A percentile compares a stretch with the other conserved stretches of the same genome.
Conservation (phyloP, 805 yeast genomes). For the Hemisphaericaspora nanyangensis region DNA sequence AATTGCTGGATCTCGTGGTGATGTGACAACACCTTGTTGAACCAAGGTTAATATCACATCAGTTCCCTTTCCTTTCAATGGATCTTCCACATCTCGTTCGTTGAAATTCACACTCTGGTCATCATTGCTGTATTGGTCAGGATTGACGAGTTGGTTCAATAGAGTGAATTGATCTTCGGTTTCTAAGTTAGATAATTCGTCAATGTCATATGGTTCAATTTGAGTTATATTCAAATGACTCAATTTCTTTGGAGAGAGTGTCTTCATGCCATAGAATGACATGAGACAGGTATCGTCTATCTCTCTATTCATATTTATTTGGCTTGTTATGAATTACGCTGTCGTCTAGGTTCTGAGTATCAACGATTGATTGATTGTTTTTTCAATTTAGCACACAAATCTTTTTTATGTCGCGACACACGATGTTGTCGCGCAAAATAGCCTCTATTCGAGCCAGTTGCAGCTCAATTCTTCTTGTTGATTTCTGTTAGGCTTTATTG, state of each 20-base stretch:
- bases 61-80: constrained; percentile 27
- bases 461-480: too few species aligned
- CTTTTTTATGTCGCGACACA: too few species aligned
- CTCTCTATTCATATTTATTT: not conserved
- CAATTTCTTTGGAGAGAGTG: constrained; percentile 18
- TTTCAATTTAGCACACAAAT: too few species aligned
- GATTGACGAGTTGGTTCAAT: constrained; percentile 22
- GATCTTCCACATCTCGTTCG: constrained; percentile 29
- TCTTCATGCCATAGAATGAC: constrained; percentile 22
- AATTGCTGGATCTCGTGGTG: constrained; percentile 27
- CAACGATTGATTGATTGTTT: too few species aligned
- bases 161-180: constrained; percentile 29
- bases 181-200: constrained; percentile 13
- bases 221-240: constrained; percentile 11
- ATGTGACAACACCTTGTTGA: constrained; percentile 18
- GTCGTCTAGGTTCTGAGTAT: too few species aligned
- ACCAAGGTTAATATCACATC: constrained; percentile 25
- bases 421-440: too few species aligned
- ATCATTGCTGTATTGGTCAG: constrained; percentile 5
- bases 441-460: too few species aligned
- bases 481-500: too few species aligned
- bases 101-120: constrained; percentile 6
- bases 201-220: constrained; percentile 12
- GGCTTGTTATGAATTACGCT: too few species aligned
- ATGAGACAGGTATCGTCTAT: not conserved